Conservation (phyloP, 495 filamentous ascomycete genomes). For the Lindgomyces ingoldianus region DNA sequence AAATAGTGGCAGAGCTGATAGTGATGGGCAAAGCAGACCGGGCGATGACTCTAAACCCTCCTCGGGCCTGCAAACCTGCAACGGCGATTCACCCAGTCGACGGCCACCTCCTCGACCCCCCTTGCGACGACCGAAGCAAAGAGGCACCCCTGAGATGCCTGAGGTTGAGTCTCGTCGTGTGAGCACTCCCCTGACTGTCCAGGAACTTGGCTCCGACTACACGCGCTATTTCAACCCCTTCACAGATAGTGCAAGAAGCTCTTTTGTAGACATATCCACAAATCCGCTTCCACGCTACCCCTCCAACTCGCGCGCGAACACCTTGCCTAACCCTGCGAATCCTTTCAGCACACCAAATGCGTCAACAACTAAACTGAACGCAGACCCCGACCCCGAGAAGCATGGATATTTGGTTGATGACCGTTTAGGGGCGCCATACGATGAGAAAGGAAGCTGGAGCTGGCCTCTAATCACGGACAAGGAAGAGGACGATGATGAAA, state of each 20-base stretch:
- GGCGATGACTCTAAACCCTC: constrained; percentile 2
- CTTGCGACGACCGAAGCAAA: background rate
- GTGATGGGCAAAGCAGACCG: background rate
- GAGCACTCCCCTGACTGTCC: constrained; percentile 36
- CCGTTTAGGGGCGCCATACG: constrained; percentile 44
- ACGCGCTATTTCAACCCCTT: constrained; percentile 51
- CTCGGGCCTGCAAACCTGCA: background rate
- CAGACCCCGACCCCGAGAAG: constrained; percentile 30
- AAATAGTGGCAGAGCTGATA: background rate
- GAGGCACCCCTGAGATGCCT: constrained; percentile 4
- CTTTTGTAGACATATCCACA: constrained; percentile 17
- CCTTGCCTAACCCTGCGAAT: constrained; percentile 1
- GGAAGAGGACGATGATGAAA: constrained; percentile 53
- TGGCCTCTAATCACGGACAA: constrained; percentile 50
- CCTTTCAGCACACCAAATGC: constrained; percentile 27
- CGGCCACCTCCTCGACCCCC: constrained; percentile 8
- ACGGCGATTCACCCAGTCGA: background rate
- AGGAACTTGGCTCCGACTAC: constrained; percentile 52
- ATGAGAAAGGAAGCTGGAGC: constrained; percentile 39
- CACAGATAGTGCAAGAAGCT: constrained; percentile 28
- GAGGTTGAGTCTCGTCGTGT: background rate
- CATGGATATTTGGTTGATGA: constrained; percentile 47
- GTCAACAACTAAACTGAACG: constrained; percentile 31
- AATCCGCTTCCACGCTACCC: constrained; percentile 25
- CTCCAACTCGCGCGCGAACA: background rate